These are phyloP conservation scores for Millerago galiae DNA, from an alignment of 805 yeast species.

Conservation along the genomic window DNA sequence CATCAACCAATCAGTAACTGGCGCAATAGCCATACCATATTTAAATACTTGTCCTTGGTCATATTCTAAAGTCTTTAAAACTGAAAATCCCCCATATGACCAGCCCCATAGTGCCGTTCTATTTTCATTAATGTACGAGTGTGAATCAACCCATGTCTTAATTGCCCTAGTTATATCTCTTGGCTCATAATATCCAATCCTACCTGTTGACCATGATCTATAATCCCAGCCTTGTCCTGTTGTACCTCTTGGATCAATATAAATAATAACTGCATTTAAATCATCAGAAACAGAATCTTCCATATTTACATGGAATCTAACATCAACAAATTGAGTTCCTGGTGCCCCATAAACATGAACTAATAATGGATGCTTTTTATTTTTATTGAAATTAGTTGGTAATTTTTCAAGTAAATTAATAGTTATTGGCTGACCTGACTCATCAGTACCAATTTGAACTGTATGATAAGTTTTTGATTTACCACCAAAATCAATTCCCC, in stretches of 20 bases:
- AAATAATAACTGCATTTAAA: constrained; percentile 53
- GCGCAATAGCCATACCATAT: constrained; percentile 79
- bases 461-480: constrained; percentile 16
- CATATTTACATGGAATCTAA: constrained; percentile 43
- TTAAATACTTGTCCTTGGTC: constrained; percentile 59
- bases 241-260: constrained; percentile 78
- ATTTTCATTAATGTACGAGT: constrained; percentile 40
- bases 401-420: constrained; percentile 54
- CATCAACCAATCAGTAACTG: constrained; percentile 72
- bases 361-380: constrained; percentile 50
- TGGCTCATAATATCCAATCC: constrained; percentile 74
- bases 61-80: constrained; percentile 65
- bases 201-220: constrained; percentile 46
- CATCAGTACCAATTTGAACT: constrained; percentile 16
- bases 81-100: constrained; percentile 80
- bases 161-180: constrained; percentile 53
- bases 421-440: constrained; percentile 17
- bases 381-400: constrained; percentile 49
- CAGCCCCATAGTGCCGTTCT: constrained; percentile 79
- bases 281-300: constrained; percentile 54
- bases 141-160: constrained; percentile 39
- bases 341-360: constrained; percentile 79
- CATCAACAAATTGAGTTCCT: constrained; percentile 55
- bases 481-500: constrained; percentile 15
- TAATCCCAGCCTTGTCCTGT: constrained; percentile 72